These are phyloP conservation scores for Pezicula neosporulosa DNA, from an alignment of 2,329 filamentous ascomycete species.

Conservation along the genomic window DNA sequence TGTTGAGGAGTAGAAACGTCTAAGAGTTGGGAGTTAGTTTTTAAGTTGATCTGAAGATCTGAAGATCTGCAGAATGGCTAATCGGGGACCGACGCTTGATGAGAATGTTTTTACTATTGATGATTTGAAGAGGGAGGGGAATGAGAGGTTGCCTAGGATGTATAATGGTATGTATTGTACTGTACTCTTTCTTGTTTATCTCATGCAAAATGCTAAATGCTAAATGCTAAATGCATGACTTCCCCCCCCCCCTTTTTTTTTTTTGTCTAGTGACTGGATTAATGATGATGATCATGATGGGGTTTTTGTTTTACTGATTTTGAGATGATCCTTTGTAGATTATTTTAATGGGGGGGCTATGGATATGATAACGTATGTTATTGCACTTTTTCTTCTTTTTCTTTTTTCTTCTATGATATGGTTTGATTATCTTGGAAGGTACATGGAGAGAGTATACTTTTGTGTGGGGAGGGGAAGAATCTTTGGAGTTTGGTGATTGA, in stretches of 20 bases:
- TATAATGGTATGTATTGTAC: conserved; percentile 27
- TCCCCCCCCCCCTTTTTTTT: too few species aligned
- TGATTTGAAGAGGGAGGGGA: conserved; percentile 37
- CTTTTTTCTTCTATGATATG: conserved; percentile 35
- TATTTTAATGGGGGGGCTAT: conserved; percentile 57
- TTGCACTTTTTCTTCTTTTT: background rate
- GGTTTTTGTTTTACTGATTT: background rate
- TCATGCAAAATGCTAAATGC: too few species aligned
- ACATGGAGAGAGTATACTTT: too few species aligned
- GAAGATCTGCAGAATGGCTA: conserved; percentile 11
- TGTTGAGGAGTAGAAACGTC: too few species aligned
- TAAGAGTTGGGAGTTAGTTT: too few species aligned
- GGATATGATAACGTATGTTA: conserved; percentile 42
- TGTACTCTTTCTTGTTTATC: too few species aligned
- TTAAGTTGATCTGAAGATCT: too few species aligned
- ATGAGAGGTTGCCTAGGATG: conserved; percentile 35
- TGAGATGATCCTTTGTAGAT: conserved; percentile 32
- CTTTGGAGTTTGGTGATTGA: background rate
- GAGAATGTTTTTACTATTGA: conserved; percentile 27
- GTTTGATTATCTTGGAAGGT: too few species aligned
- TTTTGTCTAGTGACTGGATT: too few species aligned
- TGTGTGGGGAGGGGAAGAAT: too few species aligned
- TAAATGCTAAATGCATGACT: too few species aligned
- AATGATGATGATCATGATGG: too few species aligned
- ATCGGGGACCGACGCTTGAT: conserved; percentile 12